Base-by-base conservation (phyloP, 352 stramenopile species). In the Globisporangium camurandrum region DNA sequence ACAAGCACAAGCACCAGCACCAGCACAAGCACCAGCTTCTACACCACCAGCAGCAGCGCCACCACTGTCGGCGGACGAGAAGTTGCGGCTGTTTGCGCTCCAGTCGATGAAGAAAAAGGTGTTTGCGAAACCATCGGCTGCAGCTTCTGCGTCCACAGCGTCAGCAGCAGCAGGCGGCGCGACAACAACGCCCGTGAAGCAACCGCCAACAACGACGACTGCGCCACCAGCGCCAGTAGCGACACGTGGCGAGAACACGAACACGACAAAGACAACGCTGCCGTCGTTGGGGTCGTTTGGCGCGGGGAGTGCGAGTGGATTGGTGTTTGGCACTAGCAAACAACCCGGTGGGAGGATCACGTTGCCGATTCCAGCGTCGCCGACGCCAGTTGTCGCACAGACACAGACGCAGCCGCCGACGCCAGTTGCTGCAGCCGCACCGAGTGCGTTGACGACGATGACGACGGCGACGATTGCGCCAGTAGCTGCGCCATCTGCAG, bases 261-360 rank as follows among this genome's bases (percentile, higher is more conserved):
- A n/a, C n/a, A n/a, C n/a, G n/a, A n/a, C n/a, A n/a, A n/a, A n/a
- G n/a, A n/a, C n/a, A n/a, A n/a, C n/a, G n/a, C 40, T 55, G 14
- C 36, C 63, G 34, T 43, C 60, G 20, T 52, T 58, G 2, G 55
- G 54, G 14, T 55, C 53, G 24, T 78, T 78, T 42, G 57, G 59
- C 14, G 8, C 30, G 30, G 30, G 30, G 10, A 62, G 66, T 27
- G 57, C 80, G 0, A 73, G 71, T 24, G 69, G 70, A 3, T 66
- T 91, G 4, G 72, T 88, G 24, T 91, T 91, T 57, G 80, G 80
- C 45, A n/a, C n/a, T n/a, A n/a, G n/a, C n/a, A n/a, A n/a, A n/a
- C n/a, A 88, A 87, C 48, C 69, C 76, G 12, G 76, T n/a, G n/a
- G n/a, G n/a, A n/a, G 71, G 1, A 88, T 91, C 50, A 82, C 73